Percentiles rank a stretch among this genome's conserved stretches.
These are phyloP conservation scores for Cryptococcus wingfieldii DNA, from an alignment of 1,284 basidiomycete genomes.

Conservation along the genomic window DNA sequence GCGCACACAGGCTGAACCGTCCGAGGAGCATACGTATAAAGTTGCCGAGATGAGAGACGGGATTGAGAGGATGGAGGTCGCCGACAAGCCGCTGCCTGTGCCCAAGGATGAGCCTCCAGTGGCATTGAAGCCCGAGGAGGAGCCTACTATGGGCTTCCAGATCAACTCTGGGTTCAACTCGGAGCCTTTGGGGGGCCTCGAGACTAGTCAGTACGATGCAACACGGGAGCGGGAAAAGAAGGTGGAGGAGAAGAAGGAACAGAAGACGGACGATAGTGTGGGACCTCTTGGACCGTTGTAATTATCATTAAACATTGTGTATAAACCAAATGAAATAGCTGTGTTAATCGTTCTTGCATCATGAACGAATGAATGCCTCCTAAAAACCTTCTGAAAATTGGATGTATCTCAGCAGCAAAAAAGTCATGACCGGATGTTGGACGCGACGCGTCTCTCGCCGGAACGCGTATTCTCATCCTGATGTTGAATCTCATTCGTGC, in stretches of 20 bases:
- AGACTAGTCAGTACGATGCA: not conserved
- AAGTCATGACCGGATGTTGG: too few species aligned
- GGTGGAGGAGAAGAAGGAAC: slow-evolving; percentile 9
- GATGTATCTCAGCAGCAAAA: too few species aligned
- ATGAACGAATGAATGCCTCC: too few species aligned
- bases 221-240: slow-evolving; percentile 1
- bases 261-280: not conserved
- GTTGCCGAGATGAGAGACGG: slow-evolving; percentile 24
- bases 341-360: too few species aligned
- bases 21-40: not conserved
- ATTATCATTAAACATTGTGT: not conserved
- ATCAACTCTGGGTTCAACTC: not conserved
- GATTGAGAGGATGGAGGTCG: slow-evolving; percentile 33
- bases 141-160: not conserved
- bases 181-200: not conserved
- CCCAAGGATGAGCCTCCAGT: slow-evolving; percentile 13
- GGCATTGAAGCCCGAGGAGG: too few species aligned
- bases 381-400: too few species aligned
- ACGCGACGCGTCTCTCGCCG: too few species aligned
- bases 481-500: too few species aligned
- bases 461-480: too few species aligned
- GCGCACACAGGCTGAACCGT: not conserved
- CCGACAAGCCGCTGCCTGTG: slow-evolving; percentile 32
- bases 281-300: slow-evolving; percentile 26
- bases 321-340: too few species aligned